A percentile compares a stretch with the other conserved stretches of the same genome.
Evolutionary conservation across 2,329 filamentous ascomycete genomes (phyloP).

Genomic region (Aureobasidium uvarum): DNA sequence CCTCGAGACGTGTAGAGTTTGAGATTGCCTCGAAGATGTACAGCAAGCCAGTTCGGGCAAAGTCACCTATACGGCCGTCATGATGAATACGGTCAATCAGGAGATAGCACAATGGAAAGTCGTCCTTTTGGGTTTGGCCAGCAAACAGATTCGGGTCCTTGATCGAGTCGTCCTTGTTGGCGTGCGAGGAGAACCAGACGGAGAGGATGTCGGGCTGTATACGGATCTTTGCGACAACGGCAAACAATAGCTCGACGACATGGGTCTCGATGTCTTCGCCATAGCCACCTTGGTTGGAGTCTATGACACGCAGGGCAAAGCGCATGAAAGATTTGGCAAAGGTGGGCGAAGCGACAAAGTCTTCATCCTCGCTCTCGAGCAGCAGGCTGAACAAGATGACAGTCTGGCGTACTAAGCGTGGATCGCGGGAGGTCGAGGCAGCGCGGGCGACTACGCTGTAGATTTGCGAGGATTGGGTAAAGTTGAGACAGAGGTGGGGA

Average conservation of each 20-base stretch:
- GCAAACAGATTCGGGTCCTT: constrained; percentile 68
- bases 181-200: constrained; percentile 71
- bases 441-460: constrained; percentile 89
- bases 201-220: constrained; percentile 81
- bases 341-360: constrained; percentile 79
- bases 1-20: constrained; percentile 76
- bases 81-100: constrained; percentile 96
- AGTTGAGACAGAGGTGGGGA: constrained; percentile 88
- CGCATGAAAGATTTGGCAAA: constrained; percentile 89
- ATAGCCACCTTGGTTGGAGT: constrained; percentile 68
- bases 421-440: constrained; percentile 77
- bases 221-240: constrained; percentile 93
- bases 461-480: constrained; percentile 80
- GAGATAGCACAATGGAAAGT: constrained; percentile 94
- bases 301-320: constrained; percentile 75
- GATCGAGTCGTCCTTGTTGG: constrained; percentile 40
- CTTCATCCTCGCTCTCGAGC: constrained; percentile 94
- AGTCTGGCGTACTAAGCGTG: constrained; percentile 79
- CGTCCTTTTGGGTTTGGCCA: constrained; percentile 78
- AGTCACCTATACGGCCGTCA: constrained; percentile 91
- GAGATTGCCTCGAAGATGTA: constrained; percentile 96
- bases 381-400: constrained; percentile 86
- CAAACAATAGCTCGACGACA: constrained; percentile 90
- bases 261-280: constrained; percentile 80
- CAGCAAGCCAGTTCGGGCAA: constrained; percentile 86